These are phyloP conservation scores for Diutina pseudorugosa DNA, from an alignment of 1,139 yeast species.

Conservation along the genomic window DNA sequence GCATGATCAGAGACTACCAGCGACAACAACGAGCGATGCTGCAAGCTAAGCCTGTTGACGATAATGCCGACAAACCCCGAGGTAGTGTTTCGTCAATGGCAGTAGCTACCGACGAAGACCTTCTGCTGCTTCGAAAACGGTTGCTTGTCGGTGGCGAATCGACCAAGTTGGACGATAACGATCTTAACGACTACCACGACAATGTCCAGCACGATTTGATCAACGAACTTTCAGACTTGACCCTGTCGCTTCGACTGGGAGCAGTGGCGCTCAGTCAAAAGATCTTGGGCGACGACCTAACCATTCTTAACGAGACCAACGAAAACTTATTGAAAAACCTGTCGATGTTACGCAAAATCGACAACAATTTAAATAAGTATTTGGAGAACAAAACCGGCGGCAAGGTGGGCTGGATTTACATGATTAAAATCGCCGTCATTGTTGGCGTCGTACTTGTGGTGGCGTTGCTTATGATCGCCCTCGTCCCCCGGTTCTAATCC, in stretches of 20 bases:
- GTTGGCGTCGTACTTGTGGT: background rate
- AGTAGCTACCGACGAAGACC: background rate
- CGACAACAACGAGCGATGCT: background rate
- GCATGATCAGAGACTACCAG: background rate
- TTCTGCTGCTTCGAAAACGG: background rate
- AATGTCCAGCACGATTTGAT: slow-evolving; percentile 30
- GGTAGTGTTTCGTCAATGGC: background rate
- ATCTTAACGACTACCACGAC: slow-evolving; percentile 26
- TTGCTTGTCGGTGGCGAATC: background rate
- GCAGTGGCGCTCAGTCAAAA: slow-evolving; percentile 24
- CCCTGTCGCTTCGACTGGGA: slow-evolving; percentile 23
- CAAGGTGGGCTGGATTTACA: slow-evolving; percentile 1
- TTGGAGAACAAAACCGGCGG: slow-evolving; percentile 3
- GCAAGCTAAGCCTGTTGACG: background rate
- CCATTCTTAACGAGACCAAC: slow-evolving; percentile 22
- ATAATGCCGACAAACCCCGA: background rate
- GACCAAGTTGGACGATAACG: slow-evolving; percentile 5
- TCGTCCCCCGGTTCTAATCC: background rate
- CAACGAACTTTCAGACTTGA: slow-evolving; percentile 25
- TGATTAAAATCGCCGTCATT: background rate
- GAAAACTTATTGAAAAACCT: slow-evolving; percentile 27
- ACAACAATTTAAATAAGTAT: slow-evolving; percentile 12
- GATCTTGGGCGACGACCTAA: slow-evolving; percentile 22
- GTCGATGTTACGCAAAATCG: slow-evolving; percentile 12
- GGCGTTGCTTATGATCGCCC: slow-evolving; percentile 1